Conservation (phyloP, 1,284 basidiomycete species). For the Puccinia sorghi region DNA sequence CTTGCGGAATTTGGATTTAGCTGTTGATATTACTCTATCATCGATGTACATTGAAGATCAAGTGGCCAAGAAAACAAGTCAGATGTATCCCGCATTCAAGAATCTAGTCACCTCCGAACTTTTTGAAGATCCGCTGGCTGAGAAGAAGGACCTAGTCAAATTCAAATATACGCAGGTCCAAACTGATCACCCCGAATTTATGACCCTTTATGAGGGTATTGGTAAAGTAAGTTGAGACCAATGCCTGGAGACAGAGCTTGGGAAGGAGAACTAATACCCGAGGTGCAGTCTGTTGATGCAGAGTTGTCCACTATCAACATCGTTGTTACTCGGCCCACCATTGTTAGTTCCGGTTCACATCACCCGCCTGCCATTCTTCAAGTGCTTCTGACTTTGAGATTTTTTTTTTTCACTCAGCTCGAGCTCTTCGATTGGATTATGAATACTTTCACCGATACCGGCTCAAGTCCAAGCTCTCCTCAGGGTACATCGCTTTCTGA, state of each 20-base stretch:
- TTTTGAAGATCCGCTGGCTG: slow-evolving; percentile 58
- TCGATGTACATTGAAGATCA: slow-evolving; percentile 65
- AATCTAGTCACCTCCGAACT: slow-evolving; percentile 76
- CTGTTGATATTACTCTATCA: slow-evolving; percentile 78
- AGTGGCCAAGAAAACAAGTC: slow-evolving; percentile 67
- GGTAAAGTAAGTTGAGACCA: slow-evolving; percentile 61
- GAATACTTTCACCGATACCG: slow-evolving; percentile 80
- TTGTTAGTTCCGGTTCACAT: slow-evolving; percentile 58
- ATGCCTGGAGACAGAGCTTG: neutral
- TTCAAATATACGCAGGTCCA: slow-evolving; percentile 81
- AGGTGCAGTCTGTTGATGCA: slow-evolving; percentile 74
- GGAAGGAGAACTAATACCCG: neutral
- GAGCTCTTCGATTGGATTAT: slow-evolving; percentile 96
- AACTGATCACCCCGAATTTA: slow-evolving; percentile 82
- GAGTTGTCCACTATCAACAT: slow-evolving; percentile 91
- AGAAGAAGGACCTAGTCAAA: slow-evolving; percentile 71
- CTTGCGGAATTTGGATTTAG: slow-evolving; percentile 81
- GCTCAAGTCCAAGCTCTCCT: slow-evolving; percentile 51
- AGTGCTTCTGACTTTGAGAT: neutral
- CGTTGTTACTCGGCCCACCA: slow-evolving; percentile 84
- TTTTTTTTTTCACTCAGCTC: slow-evolving; percentile 60
- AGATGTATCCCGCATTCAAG: slow-evolving; percentile 57
- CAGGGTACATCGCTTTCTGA: slow-evolving; percentile 52
- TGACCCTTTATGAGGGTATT: slow-evolving; percentile 77
- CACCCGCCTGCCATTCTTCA: neutral